Conservation (phyloP, 805 yeast genomes). For the Zygotorulaspora florentina region DNA sequence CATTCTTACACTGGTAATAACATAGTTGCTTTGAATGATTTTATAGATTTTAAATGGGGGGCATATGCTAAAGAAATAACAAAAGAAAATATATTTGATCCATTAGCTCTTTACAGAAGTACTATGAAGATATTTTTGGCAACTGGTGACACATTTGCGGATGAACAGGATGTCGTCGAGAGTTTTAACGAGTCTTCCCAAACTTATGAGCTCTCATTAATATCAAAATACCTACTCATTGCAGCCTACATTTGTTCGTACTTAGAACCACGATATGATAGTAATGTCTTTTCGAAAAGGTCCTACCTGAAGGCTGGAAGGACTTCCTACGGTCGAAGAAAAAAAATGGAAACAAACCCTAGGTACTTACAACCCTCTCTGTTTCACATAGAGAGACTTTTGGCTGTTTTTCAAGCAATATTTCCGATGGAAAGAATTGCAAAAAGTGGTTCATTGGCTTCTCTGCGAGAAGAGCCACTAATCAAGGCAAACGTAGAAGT, state of each 20-base stretch:
- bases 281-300: slow-evolving; percentile 59
- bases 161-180: slow-evolving; percentile 12
- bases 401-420: slow-evolving; percentile 75
- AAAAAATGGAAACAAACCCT: slow-evolving; percentile 49
- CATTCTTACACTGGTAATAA: slow-evolving; percentile 34
- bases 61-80: slow-evolving; percentile 20
- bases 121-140: slow-evolving; percentile 29
- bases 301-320: slow-evolving; percentile 44
- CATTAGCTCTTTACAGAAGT: slow-evolving; percentile 31
- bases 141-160: slow-evolving; percentile 34
- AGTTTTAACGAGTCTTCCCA: slow-evolving; percentile 9
- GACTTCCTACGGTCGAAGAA: slow-evolving; percentile 39
- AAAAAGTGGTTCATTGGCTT: slow-evolving; percentile 20
- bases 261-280: slow-evolving; percentile 64
- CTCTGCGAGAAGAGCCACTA: slow-evolving; percentile 19
- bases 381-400: slow-evolving; percentile 72
- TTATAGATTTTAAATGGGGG: slow-evolving; percentile 33
- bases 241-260: slow-evolving; percentile 84
- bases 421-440: slow-evolving; percentile 40
- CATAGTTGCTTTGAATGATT: slow-evolving; percentile 24
- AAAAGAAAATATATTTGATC: slow-evolving; percentile 20
- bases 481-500: slow-evolving; percentile 45
- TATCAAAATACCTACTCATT: slow-evolving; percentile 67
- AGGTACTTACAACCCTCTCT: slow-evolving; percentile 65
- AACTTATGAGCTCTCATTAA: slow-evolving; percentile 48